Conservation (phyloP, 768 basidiomycete genomes). For the Heimioporus sp. region DNA sequence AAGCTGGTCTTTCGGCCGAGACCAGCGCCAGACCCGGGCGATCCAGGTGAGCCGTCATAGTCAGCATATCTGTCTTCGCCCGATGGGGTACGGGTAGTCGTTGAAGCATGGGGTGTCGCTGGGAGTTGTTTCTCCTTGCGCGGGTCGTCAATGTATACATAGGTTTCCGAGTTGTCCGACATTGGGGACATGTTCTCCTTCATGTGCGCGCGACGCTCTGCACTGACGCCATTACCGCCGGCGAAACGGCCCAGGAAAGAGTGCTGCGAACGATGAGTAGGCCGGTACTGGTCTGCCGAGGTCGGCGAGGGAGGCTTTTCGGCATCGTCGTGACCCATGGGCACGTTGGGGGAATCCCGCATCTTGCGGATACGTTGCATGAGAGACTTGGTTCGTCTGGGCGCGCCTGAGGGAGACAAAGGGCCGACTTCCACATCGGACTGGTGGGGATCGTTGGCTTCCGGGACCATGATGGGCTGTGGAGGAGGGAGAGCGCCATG, state of each 20-base stretch:
- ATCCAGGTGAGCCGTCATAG: constrained; percentile 42
- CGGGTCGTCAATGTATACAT: constrained; percentile 60
- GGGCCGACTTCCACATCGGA: constrained; percentile 35
- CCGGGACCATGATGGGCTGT: constrained; percentile 79
- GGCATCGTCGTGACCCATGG: constrained; percentile 48
- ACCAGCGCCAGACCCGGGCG: constrained; percentile 38
- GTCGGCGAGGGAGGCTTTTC: constrained; percentile 47
- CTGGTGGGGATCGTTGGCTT: constrained; percentile 45
- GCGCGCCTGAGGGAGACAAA: constrained; percentile 44
- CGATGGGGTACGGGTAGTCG: constrained; percentile 22
- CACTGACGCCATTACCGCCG: constrained; percentile 31
- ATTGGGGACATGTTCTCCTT: constrained; percentile 32
- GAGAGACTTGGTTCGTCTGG: constrained; percentile 76
- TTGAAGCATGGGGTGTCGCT: constrained; percentile 36
- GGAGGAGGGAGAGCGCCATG: constrained; percentile 71
- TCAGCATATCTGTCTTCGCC: constrained; percentile 41
- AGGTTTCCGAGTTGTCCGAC: constrained; percentile 46
- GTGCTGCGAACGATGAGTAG: constrained; percentile 70
- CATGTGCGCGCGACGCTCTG: constrained; percentile 36
- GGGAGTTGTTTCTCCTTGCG: constrained; percentile 55
- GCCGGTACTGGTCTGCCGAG: constrained; percentile 42
- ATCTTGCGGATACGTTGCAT: constrained; percentile 89
- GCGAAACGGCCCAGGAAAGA: constrained; percentile 77
- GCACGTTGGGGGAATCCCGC: constrained; percentile 83
- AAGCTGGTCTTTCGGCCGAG: constrained; percentile 75